A percentile compares a stretch with the other conserved stretches of the same genome.
Evolutionary conservation across 1,284 basidiomycete species (phyloP).

Genomic region (Exobasidium cylindrosporum): DNA sequence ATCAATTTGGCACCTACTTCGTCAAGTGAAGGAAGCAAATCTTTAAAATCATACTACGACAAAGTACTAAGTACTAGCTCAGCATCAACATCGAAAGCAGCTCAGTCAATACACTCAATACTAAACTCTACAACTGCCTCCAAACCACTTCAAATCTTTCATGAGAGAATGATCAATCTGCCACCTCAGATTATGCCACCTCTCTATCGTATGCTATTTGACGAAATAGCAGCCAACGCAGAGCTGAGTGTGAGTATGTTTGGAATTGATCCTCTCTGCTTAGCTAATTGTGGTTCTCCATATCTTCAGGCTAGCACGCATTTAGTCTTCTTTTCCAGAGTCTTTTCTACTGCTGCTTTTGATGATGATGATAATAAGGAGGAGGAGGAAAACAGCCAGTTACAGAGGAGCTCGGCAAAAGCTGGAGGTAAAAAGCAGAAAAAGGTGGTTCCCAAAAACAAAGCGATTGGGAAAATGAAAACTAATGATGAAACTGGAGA

Average conservation of each 20-base stretch:
- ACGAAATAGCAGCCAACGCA: slow-evolving; percentile 26
- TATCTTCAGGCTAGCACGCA: slow-evolving; percentile 17
- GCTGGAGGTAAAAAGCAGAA: background rate
- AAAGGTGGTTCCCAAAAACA: slow-evolving; percentile 5
- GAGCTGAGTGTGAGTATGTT: background rate
- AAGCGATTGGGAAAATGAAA: slow-evolving; percentile 7
- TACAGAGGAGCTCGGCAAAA: background rate
- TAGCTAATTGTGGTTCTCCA: no score
- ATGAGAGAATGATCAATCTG: slow-evolving; percentile 54
- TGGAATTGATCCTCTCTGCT: background rate
- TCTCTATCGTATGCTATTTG: slow-evolving; percentile 48
- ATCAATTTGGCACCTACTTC: slow-evolving; percentile 30
- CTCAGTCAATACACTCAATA: slow-evolving; percentile 26
- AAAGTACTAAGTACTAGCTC: background rate
- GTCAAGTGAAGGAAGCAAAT: slow-evolving; percentile 2
- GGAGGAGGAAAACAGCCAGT: slow-evolving; percentile 10
- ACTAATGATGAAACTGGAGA: slow-evolving; percentile 12
- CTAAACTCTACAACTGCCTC: slow-evolving; percentile 25
- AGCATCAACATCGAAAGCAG: background rate
- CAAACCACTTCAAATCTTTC: slow-evolving; percentile 31
- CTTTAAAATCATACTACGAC: background rate
- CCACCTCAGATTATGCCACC: slow-evolving; percentile 45
- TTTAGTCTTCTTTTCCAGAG: slow-evolving; percentile 48
- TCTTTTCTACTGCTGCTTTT: slow-evolving; percentile 47
- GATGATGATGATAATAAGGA: slow-evolving; percentile 37